Evolutionary conservation across 2,329 filamentous ascomycete species (phyloP), one percentile per base, ranked within the genome.

Genomic region (Alternaria alternata): DNA sequence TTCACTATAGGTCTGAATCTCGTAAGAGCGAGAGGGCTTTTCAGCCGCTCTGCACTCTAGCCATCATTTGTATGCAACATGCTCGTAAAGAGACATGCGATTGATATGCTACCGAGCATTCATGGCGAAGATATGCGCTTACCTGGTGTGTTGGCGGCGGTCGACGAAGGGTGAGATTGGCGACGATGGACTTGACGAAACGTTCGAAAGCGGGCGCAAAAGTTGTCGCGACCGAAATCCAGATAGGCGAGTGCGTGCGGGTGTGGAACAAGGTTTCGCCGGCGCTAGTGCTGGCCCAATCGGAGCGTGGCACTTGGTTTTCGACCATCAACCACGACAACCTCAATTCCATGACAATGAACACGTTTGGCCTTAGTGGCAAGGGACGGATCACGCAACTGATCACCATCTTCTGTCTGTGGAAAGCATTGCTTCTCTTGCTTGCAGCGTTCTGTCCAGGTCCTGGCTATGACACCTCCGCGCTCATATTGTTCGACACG

Each of bases 381-480:
- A 57, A 39, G 42, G 34, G 49, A 9, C 52, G 38, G 18, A 8
- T 22, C 18, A 59, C 44, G 41, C 66, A 58, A 22, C 61, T 72
- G 5, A 42, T 64, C 8, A 1, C 67, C 12, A 67, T 81, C 3
- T 93, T 91, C 72, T 55, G 81, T 5, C 74, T 80, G 12, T 94
- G 90, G 90, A 95, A 94, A 74, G 51, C 77, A 6, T 72, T 91
- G 9, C 80, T 95, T 7, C 76, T 93, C n/a, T 69, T 84, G 46
- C 76, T 94, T 55, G 88, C 88, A 53, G 72, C 79, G 52, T 75
- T 86, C 47, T 87, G 84, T 59, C 86, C 86, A 16, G 87, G 86
- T 66, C 80, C 81, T 18, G 87, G 87, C 51, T 96, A 95, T 76
- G 92, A 96, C 79, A 94, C 91, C n/a, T 94, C 91, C 7, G 89